phyloP scores from a whole-genome alignment of 163 green algal genomes.

The Scenedesmus sp. region DNA sequence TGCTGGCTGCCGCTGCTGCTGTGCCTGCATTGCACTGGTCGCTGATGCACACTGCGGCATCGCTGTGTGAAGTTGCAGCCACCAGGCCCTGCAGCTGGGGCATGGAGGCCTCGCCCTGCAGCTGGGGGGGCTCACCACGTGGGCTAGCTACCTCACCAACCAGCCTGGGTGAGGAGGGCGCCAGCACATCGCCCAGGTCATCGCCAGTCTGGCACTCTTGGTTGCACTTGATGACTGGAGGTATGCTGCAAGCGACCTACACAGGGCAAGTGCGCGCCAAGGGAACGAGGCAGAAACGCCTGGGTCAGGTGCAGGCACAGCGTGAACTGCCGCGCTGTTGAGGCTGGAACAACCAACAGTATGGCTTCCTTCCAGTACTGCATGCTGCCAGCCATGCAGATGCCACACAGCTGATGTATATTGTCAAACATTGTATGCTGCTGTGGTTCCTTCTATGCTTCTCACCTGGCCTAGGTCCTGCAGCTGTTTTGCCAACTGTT shows the following conservation, averaged over 20 bases:
- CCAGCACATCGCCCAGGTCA: slow-evolving; percentile 7
- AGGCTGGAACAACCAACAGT: too few species aligned
- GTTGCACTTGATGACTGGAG: not conserved
- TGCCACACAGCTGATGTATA: too few species aligned
- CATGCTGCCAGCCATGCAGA: too few species aligned
- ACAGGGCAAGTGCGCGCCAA: not conserved
- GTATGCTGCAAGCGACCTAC: not conserved
- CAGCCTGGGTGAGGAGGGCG: not conserved
- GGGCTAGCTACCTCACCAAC: not conserved
- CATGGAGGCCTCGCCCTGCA: slow-evolving; percentile 21
- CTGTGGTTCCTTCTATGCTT: not conserved
- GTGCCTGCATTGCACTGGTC: slow-evolving; percentile 15
- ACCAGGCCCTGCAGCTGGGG: slow-evolving; percentile 14
- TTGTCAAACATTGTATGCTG: too few species aligned
- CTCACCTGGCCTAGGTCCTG: not conserved
- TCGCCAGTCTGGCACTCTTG: not conserved
- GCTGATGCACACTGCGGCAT: not conserved
- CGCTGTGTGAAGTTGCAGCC: not conserved
- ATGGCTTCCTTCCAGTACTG: too few species aligned
- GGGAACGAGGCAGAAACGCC: too few species aligned
- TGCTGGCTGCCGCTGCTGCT: not conserved
- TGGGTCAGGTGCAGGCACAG: too few species aligned
- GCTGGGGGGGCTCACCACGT: not conserved
- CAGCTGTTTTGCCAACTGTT: not conserved
- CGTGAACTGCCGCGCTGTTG: too few species aligned